Evolutionary conservation across 2,329 filamentous ascomycete genomes (phyloP).

Genomic region (Xylariaceae sp.): DNA sequence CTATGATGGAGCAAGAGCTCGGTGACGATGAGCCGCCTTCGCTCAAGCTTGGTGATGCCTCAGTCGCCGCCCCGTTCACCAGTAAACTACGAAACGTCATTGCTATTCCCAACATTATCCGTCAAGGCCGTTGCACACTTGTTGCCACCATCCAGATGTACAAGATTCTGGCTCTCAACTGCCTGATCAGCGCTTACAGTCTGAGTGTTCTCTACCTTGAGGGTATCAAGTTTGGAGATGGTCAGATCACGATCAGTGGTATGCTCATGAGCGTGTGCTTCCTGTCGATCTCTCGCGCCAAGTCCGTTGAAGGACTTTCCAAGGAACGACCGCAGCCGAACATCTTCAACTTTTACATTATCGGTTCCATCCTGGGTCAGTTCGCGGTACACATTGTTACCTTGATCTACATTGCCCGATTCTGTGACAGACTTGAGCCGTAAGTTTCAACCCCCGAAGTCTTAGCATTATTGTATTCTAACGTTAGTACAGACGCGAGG

Average conservation of each 20-base stretch:
- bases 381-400: constrained; percentile 95
- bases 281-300: constrained; percentile 94
- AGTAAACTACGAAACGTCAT: constrained; percentile 96
- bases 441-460: constrained; percentile 40
- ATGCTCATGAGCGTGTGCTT: constrained; percentile 99
- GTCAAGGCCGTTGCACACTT: constrained; percentile 93
- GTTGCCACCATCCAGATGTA: constrained; percentile 99
- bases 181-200: constrained; percentile 95
- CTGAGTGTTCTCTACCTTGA: constrained; percentile 93
- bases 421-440: constrained; percentile 81
- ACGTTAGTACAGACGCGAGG: constrained; percentile 39
- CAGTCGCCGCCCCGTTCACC: constrained; percentile 93
- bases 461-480: not conserved
- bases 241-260: constrained; percentile 95
- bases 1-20: constrained; percentile 86
- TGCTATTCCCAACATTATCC: constrained; percentile 96
- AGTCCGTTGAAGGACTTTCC: constrained; percentile 88
- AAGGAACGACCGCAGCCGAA: constrained; percentile 97
- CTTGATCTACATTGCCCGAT: constrained; percentile 86
- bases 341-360: constrained; percentile 99
- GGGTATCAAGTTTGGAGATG: constrained; percentile 98
- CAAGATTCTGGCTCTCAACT: constrained; percentile 97
- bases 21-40: constrained; percentile 88
- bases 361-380: constrained; percentile 93
- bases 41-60: constrained; percentile 95